Conservation (phyloP, 176 grass and related monocot species). For the Ensete ventricosum region DNA sequence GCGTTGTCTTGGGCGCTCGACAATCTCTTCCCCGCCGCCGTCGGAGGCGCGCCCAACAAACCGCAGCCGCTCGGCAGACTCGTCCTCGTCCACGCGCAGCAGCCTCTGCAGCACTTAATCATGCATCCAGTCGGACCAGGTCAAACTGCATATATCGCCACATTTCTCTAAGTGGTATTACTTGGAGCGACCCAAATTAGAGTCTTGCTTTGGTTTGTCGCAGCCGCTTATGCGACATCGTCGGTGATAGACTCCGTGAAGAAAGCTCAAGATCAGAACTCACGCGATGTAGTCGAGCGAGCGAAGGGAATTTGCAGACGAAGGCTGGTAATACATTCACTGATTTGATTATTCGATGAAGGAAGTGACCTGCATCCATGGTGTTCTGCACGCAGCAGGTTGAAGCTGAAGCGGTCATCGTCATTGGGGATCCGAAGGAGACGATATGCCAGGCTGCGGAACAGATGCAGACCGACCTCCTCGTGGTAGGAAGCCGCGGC, state of each 20-base stretch:
- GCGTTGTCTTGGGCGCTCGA: conserved; percentile 72
- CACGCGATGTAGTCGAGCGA: conserved; percentile 26
- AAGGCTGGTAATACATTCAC: conserved; percentile 17
- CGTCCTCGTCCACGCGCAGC: conserved; percentile 63
- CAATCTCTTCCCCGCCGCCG: conserved; percentile 24
- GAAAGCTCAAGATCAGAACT: conserved; percentile 50
- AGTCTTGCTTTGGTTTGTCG: neutral
- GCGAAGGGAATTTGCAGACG: conserved; percentile 41
- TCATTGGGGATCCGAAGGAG: conserved; percentile 76
- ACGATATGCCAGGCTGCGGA: conserved; percentile 55
- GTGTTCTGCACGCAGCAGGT: conserved; percentile 11
- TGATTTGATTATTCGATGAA: too few relatives aligned
- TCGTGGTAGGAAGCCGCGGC: conserved; percentile 65
- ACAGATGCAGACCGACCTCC: conserved; percentile 43
- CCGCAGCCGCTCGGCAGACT: conserved; percentile 8
- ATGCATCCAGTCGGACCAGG: conserved; percentile 61
- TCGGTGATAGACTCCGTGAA: conserved; percentile 34
- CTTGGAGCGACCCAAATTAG: too few relatives aligned
- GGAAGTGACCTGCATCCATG: too few relatives aligned
- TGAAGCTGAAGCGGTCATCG: conserved; percentile 31
- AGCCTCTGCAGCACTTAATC: conserved; percentile 31
- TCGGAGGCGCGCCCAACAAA: neutral
- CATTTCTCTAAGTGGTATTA: too few relatives aligned
- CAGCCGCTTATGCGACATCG: conserved; percentile 31
- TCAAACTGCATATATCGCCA: too few relatives aligned